Conservation (phyloP, 345 rosid species). For the Citrus mangshanensis region DNA sequence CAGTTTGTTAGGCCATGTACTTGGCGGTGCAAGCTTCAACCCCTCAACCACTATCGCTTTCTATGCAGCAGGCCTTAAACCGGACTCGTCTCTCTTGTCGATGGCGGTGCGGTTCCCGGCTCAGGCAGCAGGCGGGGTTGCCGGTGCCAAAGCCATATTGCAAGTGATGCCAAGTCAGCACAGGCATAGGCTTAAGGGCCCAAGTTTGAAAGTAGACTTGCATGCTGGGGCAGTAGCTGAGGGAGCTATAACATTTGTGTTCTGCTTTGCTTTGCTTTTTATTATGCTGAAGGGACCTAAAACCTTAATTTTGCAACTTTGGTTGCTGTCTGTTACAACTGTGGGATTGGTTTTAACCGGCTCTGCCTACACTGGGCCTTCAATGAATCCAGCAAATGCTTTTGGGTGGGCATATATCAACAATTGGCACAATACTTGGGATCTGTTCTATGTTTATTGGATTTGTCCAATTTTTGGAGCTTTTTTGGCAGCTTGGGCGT, state of each 20-base stretch:
- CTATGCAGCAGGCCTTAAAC: constrained; percentile 39
- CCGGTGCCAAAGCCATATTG: constrained; percentile 20
- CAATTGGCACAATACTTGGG: constrained; percentile 62
- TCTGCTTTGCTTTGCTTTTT: constrained; percentile 37
- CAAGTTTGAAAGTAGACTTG: constrained; percentile 53
- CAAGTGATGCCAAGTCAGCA: constrained; percentile 46
- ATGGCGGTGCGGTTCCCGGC: constrained; percentile 39
- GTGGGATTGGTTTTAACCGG: constrained; percentile 43
- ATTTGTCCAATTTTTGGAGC: constrained; percentile 56
- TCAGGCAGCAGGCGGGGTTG: constrained; percentile 28
- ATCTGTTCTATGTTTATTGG: constrained; percentile 69
- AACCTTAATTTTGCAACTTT: constrained; percentile 37
- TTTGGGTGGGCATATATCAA: constrained; percentile 72
- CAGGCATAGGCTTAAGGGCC: constrained; percentile 48
- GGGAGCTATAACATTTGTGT: constrained; percentile 45
- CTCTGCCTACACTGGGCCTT: constrained; percentile 57
- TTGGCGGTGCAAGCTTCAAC: constrained; percentile 62
- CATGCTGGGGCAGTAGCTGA: constrained; percentile 65
- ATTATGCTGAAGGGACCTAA: constrained; percentile 52
- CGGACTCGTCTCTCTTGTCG: constrained; percentile 27
- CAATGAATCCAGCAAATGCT: constrained; percentile 77
- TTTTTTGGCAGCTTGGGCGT: constrained; percentile 44
- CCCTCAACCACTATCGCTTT: constrained; percentile 44
- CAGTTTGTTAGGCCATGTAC: constrained; percentile 21
- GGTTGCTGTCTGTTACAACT: constrained; percentile 47